These are phyloP conservation scores for Paecilomyces sp. DNA, from an alignment of 2,329 filamentous ascomycete species.

Conservation along the genomic window DNA sequence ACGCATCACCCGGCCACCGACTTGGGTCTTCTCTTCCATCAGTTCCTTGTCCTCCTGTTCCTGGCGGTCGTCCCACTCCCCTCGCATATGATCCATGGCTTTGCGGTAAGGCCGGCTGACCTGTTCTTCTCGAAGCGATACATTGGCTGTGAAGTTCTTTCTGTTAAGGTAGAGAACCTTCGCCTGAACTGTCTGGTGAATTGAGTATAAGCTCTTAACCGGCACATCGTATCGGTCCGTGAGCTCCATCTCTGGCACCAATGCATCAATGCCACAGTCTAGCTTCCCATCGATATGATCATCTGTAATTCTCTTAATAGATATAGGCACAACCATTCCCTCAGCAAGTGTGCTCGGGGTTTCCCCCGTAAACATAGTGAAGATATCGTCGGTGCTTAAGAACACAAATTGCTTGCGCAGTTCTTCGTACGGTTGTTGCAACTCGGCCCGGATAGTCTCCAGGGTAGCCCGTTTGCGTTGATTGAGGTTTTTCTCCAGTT, in stretches of 20 bases:
- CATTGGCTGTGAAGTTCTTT: conserved; percentile 73
- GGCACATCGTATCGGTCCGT: conserved; percentile 62
- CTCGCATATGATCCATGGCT: conserved; percentile 62
- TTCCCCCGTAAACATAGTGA: conserved; percentile 95
- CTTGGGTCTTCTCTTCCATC: conserved; percentile 76
- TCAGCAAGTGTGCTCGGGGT: conserved; percentile 74
- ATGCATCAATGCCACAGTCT: conserved; percentile 88
- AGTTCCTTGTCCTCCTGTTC: conserved; percentile 78
- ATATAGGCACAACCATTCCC: conserved; percentile 88
- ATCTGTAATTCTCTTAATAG: conserved; percentile 79
- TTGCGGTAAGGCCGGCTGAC: conserved; percentile 66
- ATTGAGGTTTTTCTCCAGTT: conserved; percentile 86
- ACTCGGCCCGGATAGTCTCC: conserved; percentile 89
- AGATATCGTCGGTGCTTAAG: conserved; percentile 70
- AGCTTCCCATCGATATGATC: conserved; percentile 91
- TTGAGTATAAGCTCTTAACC: conserved; percentile 65
- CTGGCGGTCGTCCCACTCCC: conserved; percentile 80
- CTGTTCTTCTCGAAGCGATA: conserved; percentile 76
- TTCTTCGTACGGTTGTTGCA: conserved; percentile 91
- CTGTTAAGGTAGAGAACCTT: conserved; percentile 85
- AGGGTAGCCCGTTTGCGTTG: conserved; percentile 92
- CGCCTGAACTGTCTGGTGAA: conserved; percentile 78
- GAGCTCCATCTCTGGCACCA: conserved; percentile 75
- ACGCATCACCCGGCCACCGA: conserved; percentile 76
- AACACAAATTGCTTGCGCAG: conserved; percentile 71